These are phyloP conservation scores for Metarhizium guizhouense DNA, from an alignment of 2,329 filamentous ascomycete species.

Conservation along the genomic window DNA sequence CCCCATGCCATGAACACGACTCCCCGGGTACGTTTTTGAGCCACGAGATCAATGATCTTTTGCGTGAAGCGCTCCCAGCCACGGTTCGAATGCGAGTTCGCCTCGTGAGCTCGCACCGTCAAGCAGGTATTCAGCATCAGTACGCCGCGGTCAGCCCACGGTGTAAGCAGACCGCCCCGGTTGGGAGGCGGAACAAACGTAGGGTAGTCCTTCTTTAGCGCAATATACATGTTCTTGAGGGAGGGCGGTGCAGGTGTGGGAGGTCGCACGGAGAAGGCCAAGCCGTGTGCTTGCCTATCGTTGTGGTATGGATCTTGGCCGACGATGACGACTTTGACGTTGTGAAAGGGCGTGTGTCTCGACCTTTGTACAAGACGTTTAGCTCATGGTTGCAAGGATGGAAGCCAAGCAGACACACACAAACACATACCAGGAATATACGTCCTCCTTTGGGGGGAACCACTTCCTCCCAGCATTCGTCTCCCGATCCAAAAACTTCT, in stretches of 20 bases:
- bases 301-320: slow-evolving; percentile 98
- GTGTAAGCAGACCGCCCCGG: slow-evolving; percentile 72
- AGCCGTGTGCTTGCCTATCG: slow-evolving; percentile 86
- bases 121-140: slow-evolving; percentile 91
- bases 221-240: slow-evolving; percentile 87
- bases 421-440: slow-evolving; percentile 87
- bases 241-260: slow-evolving; percentile 84
- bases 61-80: slow-evolving; percentile 95
- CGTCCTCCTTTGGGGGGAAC: slow-evolving; percentile 79
- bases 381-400: background rate
- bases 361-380: slow-evolving; percentile 51
- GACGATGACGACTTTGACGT: slow-evolving; percentile 85
- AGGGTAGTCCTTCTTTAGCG: slow-evolving; percentile 82
- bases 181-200: slow-evolving; percentile 66
- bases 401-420: background rate
- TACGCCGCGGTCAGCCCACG: slow-evolving; percentile 90
- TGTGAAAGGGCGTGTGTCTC: slow-evolving; percentile 78
- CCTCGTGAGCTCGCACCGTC: slow-evolving; percentile 82
- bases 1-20: slow-evolving; percentile 98
- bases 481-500: slow-evolving; percentile 78
- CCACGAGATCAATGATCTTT: slow-evolving; percentile 79
- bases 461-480: slow-evolving; percentile 63
- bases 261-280: slow-evolving; percentile 89
- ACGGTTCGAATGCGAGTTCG: slow-evolving; percentile 74
- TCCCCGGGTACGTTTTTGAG: slow-evolving; percentile 63